These are phyloP conservation scores for Scheffersomyces insectosa DNA, from an alignment of 1,139 yeast genomes.

Conservation along the genomic window DNA sequence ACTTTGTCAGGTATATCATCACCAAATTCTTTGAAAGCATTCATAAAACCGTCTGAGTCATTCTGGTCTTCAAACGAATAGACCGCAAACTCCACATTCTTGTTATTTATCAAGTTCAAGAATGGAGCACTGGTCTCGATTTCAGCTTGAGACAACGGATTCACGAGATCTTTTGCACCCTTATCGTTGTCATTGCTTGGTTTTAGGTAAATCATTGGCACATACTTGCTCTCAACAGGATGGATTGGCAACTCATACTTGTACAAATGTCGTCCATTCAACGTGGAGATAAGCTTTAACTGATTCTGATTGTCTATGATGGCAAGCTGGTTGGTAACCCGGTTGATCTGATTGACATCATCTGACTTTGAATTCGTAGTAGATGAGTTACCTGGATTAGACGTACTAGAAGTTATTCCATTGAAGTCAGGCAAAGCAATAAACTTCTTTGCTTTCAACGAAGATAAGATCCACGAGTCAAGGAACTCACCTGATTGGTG, in stretches of 20 bases:
- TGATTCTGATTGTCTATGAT: slow-evolving; percentile 36
- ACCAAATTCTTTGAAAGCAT: slow-evolving; percentile 19
- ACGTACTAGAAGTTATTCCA: background rate
- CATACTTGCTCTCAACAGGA: slow-evolving; percentile 11
- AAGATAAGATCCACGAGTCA: slow-evolving; percentile 45
- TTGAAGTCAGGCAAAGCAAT: slow-evolving; percentile 30
- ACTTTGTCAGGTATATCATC: slow-evolving; percentile 14
- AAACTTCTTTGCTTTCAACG: slow-evolving; percentile 33
- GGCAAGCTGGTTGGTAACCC: slow-evolving; percentile 34
- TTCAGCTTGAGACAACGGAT: slow-evolving; percentile 60
- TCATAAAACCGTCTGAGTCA: slow-evolving; percentile 11
- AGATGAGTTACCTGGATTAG: slow-evolving; percentile 1
- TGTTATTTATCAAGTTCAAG: slow-evolving; percentile 47
- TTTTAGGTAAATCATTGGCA: slow-evolving; percentile 1
- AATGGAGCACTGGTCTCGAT: slow-evolving; percentile 65
- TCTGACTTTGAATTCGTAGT: slow-evolving; percentile 8
- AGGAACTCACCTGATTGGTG: slow-evolving; percentile 20
- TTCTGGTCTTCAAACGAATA: slow-evolving; percentile 20
- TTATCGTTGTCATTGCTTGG: too few relatives aligned
- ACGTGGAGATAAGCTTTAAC: slow-evolving; percentile 42
- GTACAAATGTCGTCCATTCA: slow-evolving; percentile 44
- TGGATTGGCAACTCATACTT: slow-evolving; percentile 45
- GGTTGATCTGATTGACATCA: slow-evolving; percentile 1
- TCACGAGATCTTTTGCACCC: slow-evolving; percentile 14
- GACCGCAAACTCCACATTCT: slow-evolving; percentile 33